Evolutionary conservation across 176 grass and related monocot genomes (phyloP).

Genomic region (Zoysia pacifica): DNA sequence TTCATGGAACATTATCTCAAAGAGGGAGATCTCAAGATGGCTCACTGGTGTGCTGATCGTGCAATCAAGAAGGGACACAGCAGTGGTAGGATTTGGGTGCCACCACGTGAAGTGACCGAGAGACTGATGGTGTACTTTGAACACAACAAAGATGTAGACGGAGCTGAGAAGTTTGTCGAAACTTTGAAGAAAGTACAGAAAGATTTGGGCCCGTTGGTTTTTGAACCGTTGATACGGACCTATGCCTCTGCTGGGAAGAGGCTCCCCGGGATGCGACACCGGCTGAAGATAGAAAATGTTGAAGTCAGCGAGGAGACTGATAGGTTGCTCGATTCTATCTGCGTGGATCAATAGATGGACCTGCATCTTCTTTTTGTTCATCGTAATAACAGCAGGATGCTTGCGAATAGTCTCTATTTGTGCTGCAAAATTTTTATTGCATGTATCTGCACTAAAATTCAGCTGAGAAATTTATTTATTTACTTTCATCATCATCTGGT

Average conservation of each 20-base stretch:
- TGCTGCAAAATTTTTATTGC: constrained; percentile 22
- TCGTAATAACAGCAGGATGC: constrained; percentile 44
- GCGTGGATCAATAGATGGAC: constrained; percentile 27
- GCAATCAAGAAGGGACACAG: constrained; percentile 93
- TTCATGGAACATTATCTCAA: constrained; percentile 87
- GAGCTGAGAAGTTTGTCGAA: constrained; percentile 67
- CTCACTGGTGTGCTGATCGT: constrained; percentile 67
- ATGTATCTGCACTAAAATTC: constrained; percentile 26
- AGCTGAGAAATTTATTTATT: background rate
- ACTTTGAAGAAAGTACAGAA: constrained; percentile 60
- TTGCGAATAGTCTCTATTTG: background rate
- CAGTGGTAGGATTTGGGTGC: constrained; percentile 63
- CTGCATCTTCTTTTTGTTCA: background rate
- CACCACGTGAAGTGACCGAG: constrained; percentile 37
- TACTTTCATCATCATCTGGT: background rate
- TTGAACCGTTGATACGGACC: constrained; percentile 57
- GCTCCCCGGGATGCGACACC: constrained; percentile 66
- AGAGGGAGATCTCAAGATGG: constrained; percentile 75
- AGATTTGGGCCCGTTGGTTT: constrained; percentile 55
- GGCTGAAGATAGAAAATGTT: constrained; percentile 78
- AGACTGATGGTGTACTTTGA: constrained; percentile 74
- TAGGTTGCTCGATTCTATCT: constrained; percentile 65
- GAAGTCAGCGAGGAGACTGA: constrained; percentile 44
- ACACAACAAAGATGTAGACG: constrained; percentile 58
- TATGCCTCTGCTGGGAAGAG: constrained; percentile 74